Percentiles rank a stretch among this genome's conserved stretches.
phyloP scores from a whole-genome alignment of 306 rosid genomes.

The Fagus sylvatica region DNA sequence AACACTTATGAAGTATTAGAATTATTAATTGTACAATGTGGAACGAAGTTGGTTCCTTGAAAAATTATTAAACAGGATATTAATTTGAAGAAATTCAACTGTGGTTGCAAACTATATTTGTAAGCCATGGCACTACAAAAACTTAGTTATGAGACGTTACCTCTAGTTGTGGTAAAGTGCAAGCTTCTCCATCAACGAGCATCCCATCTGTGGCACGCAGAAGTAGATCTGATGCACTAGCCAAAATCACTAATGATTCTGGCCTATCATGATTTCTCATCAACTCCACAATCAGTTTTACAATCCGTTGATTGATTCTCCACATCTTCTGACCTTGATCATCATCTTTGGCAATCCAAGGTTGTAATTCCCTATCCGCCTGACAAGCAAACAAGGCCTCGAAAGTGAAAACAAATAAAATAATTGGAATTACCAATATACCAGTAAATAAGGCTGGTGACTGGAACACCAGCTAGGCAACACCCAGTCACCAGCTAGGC shows the following conservation, averaged over 20 bases:
- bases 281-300: slow-evolving; percentile 84
- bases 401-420: slow-evolving; percentile 40
- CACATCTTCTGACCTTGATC: slow-evolving; percentile 93
- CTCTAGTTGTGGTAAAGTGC: slow-evolving; percentile 95
- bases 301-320: slow-evolving; percentile 91
- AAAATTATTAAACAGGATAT: too few species aligned
- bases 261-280: slow-evolving; percentile 88
- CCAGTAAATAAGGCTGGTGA: slow-evolving; percentile 13
- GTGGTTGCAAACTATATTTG: not conserved
- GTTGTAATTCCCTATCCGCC: slow-evolving; percentile 95
- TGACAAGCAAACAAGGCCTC: slow-evolving; percentile 46
- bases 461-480: slow-evolving; percentile 17
- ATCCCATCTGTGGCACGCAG: slow-evolving; percentile 97
- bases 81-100: too few species aligned
- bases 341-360: slow-evolving; percentile 98
- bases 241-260: slow-evolving; percentile 80
- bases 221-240: slow-evolving; percentile 94
- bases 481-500: slow-evolving; percentile 7
- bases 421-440: slow-evolving; percentile 15
- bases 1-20: too few species aligned
- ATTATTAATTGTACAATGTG: too few species aligned
- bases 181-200: slow-evolving; percentile 98
- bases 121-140: not conserved
- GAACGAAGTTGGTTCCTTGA: too few species aligned
- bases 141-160: slow-evolving; percentile 38